A percentile compares a stretch with the other conserved stretches of the same genome.
These are phyloP conservation scores for Eucalyptus albens DNA, from an alignment of 345 rosid genomes.

Conservation along the genomic window DNA sequence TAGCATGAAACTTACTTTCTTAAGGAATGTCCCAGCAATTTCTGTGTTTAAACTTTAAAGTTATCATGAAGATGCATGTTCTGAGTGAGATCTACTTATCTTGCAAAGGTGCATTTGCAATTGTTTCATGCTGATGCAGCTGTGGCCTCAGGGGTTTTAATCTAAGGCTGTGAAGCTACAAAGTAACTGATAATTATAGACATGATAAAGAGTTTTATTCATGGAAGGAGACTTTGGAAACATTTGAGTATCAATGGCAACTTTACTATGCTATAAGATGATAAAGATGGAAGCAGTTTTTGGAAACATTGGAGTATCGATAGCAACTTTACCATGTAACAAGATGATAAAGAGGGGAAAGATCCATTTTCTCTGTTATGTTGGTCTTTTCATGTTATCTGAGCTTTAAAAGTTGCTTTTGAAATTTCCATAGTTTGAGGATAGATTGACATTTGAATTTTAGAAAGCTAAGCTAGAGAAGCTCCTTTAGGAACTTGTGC, in stretches of 20 bases:
- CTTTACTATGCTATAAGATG: neutral
- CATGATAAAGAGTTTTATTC: neutral
- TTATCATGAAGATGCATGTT: neutral
- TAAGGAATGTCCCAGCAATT: neutral
- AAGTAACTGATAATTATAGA: neutral
- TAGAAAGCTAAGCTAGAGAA: neutral
- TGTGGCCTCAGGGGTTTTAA: neutral
- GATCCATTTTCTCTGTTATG: neutral
- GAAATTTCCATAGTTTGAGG: neutral
- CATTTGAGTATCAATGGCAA: neutral
- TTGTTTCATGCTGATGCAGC: neutral
- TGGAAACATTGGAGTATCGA: neutral
- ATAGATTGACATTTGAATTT: neutral
- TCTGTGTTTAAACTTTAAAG: neutral
- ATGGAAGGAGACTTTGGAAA: neutral
- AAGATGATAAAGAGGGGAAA: neutral
- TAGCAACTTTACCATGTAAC: neutral
- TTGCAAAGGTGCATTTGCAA: neutral
- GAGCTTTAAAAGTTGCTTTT: neutral
- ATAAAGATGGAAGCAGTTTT: neutral
- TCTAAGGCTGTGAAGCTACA: neutral
- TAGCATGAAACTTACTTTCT: neutral
- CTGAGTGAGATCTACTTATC: neutral
- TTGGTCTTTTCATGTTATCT: neutral
- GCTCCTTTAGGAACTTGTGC: neutral